phyloP scores from a whole-genome alignment of 768 basidiomycete genomes.

The Austroboletus festivus region DNA sequence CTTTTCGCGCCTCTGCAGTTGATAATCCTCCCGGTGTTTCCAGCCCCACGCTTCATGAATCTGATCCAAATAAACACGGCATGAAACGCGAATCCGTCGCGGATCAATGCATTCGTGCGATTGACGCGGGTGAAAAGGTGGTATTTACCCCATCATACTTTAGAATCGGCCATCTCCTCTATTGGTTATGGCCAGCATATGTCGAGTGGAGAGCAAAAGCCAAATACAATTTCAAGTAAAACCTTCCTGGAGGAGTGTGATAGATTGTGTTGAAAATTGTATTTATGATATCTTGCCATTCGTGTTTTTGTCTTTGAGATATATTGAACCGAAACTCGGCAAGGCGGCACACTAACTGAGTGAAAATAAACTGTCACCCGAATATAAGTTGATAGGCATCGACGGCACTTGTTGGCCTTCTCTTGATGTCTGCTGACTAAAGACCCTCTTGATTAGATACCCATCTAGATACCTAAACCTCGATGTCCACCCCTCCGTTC shows the following conservation, averaged over 20 bases:
- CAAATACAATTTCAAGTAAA: conserved; percentile 59
- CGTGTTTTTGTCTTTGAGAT: no score
- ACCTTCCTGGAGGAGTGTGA: not conserved
- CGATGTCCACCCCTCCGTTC: conserved; percentile 40
- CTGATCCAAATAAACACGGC: conserved; percentile 55
- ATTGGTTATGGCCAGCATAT: conserved; percentile 61
- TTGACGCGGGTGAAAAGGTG: conserved; percentile 53
- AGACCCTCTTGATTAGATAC: not conserved
- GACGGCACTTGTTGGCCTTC: no score
- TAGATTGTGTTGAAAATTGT: no score
- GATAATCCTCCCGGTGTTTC: conserved; percentile 41
- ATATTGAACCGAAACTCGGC: no score
- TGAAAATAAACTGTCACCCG: no score
- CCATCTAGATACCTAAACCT: not conserved
- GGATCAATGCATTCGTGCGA: conserved; percentile 51
- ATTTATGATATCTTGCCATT: no score
- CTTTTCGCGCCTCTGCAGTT: conserved; percentile 77
- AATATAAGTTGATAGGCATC: no score
- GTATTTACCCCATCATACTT: conserved; percentile 56
- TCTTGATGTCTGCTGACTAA: no score
- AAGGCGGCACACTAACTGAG: no score
- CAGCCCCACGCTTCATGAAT: conserved; percentile 36
- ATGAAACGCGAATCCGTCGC: conserved; percentile 63
- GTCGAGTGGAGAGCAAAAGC: conserved; percentile 55
- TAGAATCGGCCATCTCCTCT: conserved; percentile 51